These are phyloP conservation scores for Chlamydomonas sphaeroides DNA, from an alignment of 139 green algal genomes.

Conservation along the genomic window DNA sequence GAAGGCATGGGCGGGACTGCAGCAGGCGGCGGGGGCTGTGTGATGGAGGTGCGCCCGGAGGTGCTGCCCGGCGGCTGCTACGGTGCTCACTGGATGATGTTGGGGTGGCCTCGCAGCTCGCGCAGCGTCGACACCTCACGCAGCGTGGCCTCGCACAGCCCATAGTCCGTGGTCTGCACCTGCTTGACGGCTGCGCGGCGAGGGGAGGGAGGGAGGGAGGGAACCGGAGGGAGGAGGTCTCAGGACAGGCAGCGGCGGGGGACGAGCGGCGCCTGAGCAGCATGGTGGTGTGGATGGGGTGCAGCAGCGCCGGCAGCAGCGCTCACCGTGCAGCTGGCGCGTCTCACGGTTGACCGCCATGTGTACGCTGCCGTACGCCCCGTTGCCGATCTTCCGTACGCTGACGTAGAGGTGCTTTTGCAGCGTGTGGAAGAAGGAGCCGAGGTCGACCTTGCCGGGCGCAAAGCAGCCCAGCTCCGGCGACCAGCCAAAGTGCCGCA, in stretches of 20 bases:
- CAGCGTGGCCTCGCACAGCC: constrained; percentile 73
- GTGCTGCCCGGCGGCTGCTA: no score
- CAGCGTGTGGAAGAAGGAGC: background rate
- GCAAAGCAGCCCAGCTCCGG: constrained; percentile 4
- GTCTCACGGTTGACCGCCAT: constrained; percentile 63
- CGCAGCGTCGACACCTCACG: constrained; percentile 82
- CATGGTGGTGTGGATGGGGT: no score
- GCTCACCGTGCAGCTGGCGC: constrained; percentile 61
- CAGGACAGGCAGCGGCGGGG: no score
- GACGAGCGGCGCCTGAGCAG: no score
- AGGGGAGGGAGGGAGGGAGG: background rate
- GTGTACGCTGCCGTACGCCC: constrained; percentile 55
- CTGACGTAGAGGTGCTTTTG: constrained; percentile 5
- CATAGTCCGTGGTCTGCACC: constrained; percentile 69
- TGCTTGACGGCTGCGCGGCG: constrained; percentile 86
- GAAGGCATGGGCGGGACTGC: no score
- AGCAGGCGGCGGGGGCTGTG: no score
- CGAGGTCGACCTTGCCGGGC: background rate
- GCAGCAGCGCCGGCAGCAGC: no score
- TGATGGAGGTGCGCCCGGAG: no score
- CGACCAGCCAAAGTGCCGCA: constrained; percentile 3
- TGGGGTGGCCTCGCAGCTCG: constrained; percentile 64
- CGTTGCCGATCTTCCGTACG: constrained; percentile 11
- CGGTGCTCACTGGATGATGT: constrained; percentile 48
- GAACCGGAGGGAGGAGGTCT: no score